A percentile compares a stretch with the other conserved stretches of the same genome.
phyloP scores from a whole-genome alignment of 352 stramenopile species.

The Globisporangium spinosum region DNA sequence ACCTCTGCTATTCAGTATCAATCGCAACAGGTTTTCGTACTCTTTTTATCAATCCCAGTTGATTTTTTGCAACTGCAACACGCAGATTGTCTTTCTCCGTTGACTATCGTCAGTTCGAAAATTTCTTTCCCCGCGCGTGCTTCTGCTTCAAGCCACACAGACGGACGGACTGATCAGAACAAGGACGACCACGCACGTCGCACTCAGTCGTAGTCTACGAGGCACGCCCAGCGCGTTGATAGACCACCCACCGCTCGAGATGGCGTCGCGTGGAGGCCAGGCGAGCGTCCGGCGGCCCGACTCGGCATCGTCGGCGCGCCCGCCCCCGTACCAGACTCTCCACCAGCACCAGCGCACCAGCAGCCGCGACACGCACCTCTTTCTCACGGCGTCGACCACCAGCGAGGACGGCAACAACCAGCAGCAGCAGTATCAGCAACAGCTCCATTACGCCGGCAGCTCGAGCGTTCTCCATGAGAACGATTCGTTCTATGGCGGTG shows the following conservation, averaged over 20 bases:
- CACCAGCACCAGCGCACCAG: constrained; percentile 9
- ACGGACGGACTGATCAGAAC: not conserved
- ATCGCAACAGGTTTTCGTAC: not conserved
- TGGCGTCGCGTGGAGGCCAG: constrained; percentile 11
- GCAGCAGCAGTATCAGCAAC: not conserved
- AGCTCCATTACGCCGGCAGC: not conserved
- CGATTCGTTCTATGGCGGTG: not conserved
- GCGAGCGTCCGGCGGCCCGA: constrained; percentile 16
- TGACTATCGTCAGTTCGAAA: constrained; percentile 6
- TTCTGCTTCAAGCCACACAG: not conserved
- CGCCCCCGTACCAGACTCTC: not conserved
- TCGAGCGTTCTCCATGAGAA: constrained; percentile 4
- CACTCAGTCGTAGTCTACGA: not conserved
- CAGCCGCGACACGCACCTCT: constrained; percentile 12
- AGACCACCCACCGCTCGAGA: not conserved
- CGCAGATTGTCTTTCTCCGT: not conserved
- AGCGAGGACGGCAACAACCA: constrained; percentile 9
- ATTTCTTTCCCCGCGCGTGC: not conserved
- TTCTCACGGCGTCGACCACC: constrained; percentile 4
- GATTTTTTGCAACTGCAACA: not conserved
- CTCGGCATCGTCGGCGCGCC: not conserved
- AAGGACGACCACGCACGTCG: not conserved
- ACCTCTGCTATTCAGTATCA: not conserved
- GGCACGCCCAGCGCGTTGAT: not conserved
- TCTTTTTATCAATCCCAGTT: not conserved